Conservation (phyloP, 352 stramenopile genomes). For the Pythium rishiriense region DNA sequence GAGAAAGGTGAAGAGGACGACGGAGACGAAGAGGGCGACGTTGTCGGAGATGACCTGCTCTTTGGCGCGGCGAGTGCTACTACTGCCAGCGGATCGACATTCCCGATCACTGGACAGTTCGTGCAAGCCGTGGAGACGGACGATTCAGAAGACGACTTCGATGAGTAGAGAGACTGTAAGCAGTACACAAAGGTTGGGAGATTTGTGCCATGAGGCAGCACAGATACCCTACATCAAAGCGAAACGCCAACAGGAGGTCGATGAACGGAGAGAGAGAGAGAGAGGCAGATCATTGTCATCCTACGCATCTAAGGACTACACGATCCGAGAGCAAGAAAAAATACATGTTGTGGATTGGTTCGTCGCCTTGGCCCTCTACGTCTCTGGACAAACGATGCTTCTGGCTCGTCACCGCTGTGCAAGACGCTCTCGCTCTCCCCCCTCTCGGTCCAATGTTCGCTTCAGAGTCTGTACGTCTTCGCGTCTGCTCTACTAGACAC, state of each 20-base stretch:
- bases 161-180: conserved; percentile 8
- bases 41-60: conserved; percentile 41
- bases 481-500: not conserved
- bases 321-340: conserved; percentile 9
- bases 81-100: not conserved
- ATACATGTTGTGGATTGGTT: conserved; percentile 21
- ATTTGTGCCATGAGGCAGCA: conserved; percentile 11
- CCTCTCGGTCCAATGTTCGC: not conserved
- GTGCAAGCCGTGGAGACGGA: conserved; percentile 3
- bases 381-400: not conserved
- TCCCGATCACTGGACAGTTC: conserved; percentile 2
- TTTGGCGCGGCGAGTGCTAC: conserved; percentile 23
- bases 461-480: not conserved
- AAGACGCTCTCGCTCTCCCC: not conserved
- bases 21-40: conserved; percentile 35
- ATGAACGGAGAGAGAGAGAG: not conserved
- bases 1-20: conserved; percentile 7
- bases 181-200: not conserved
- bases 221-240: not conserved
- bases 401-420: not conserved
- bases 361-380: conserved; percentile 1
- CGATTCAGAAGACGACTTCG: conserved; percentile 29
- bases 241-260: not conserved
- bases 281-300: not conserved
- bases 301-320: not conserved